These are phyloP conservation scores for Termitomyces heimii DNA, from an alignment of 768 basidiomycete genomes.

Conservation along the genomic window DNA sequence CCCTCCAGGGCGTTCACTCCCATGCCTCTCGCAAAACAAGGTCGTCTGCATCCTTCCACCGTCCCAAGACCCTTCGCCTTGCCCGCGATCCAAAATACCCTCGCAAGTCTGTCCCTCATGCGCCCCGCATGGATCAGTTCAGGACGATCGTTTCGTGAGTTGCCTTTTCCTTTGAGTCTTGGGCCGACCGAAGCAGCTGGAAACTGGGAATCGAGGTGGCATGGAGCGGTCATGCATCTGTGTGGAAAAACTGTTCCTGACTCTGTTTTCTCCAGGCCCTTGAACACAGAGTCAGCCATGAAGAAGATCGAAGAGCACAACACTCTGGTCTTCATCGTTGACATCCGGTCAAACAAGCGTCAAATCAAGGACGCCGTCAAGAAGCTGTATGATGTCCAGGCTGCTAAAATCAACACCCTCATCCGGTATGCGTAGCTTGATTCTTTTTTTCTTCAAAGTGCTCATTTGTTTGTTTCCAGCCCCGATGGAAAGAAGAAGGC, in stretches of 20 bases:
- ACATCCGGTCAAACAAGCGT: conserved; percentile 93
- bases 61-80: conserved; percentile 89
- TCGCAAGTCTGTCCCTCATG: conserved; percentile 91
- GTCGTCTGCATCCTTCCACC: conserved; percentile 87
- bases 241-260: neutral
- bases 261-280: conserved; percentile 39
- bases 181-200: neutral
- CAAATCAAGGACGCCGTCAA: conserved; percentile 99
- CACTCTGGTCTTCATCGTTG: conserved; percentile 97
- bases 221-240: neutral
- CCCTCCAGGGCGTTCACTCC: conserved; percentile 78
- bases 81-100: conserved; percentile 86
- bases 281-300: conserved; percentile 98
- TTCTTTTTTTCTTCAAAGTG: neutral
- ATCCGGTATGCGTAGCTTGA: conserved; percentile 65
- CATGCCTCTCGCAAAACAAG: conserved; percentile 78
- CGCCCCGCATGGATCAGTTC: conserved; percentile 94
- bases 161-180: neutral
- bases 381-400: conserved; percentile 97
- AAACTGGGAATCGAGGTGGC: neutral
- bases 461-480: conserved; percentile 28
- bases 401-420: conserved; percentile 95
- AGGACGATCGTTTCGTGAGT: conserved; percentile 87
- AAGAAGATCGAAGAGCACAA: conserved; percentile 99
- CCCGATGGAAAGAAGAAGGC: conserved; percentile 99